phyloP scores from a whole-genome alignment of 345 rosid genomes.

The Salix caprea region DNA sequence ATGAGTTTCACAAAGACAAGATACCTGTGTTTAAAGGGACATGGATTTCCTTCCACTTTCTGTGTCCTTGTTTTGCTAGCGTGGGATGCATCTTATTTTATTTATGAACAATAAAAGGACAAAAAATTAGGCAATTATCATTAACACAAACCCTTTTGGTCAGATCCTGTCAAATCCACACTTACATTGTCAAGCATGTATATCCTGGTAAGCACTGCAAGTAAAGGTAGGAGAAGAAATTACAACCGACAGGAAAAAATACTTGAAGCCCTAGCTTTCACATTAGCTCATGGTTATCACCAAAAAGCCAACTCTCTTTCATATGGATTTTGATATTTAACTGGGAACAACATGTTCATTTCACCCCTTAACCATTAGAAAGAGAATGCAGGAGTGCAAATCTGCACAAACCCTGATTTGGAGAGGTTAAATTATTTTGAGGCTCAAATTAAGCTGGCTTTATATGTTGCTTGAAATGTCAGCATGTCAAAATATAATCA shows the following conservation, averaged over 20 bases:
- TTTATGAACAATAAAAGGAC: not conserved
- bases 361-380: not conserved
- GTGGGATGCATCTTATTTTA: not conserved
- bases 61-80: not conserved
- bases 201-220: not conserved
- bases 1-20: not conserved
- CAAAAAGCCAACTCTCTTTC: not conserved
- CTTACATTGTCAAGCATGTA: not conserved
- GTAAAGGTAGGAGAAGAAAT: not conserved
- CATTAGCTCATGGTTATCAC: not conserved
- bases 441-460: not conserved
- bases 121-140: not conserved
- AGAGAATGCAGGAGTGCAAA: not conserved
- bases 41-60: not conserved
- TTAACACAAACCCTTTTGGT: not conserved
- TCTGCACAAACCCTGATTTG: not conserved
- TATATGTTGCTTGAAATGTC: not conserved
- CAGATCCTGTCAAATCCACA: not conserved
- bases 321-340: not conserved
- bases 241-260: not conserved
- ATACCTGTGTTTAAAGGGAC: not conserved
- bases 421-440: not conserved
- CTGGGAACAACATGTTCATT: not conserved
- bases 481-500: not conserved
- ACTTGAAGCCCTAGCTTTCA: not conserved